A percentile compares a stretch with the other conserved stretches of the same genome.
Evolutionary conservation across 345 rosid genomes (phyloP).

Genomic region (Populus simonii): DNA sequence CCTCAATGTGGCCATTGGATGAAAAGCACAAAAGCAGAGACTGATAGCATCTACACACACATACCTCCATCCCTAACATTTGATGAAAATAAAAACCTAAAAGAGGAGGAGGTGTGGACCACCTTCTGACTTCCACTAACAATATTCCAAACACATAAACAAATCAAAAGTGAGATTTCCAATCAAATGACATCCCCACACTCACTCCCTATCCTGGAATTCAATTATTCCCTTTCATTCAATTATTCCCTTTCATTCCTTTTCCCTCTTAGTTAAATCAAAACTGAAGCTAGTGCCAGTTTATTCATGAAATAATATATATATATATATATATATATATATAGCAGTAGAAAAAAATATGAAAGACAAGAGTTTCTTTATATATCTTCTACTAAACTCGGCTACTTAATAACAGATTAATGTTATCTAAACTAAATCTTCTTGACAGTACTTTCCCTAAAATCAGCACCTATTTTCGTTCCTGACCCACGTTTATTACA

Average conservation of each 20-base stretch:
- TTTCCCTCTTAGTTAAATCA: slow-evolving; percentile 1
- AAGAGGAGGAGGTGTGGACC: slow-evolving; percentile 40
- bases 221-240: no score
- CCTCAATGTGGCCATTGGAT: slow-evolving; percentile 50
- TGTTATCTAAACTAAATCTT: slow-evolving; percentile 10
- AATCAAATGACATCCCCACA: slow-evolving; percentile 64
- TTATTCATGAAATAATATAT: slow-evolving; percentile 19
- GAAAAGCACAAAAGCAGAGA: slow-evolving; percentile 38
- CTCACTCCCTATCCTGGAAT: slow-evolving; percentile 40
- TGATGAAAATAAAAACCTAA: background rate
- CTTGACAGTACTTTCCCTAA: slow-evolving; percentile 1
- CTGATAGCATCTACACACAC: slow-evolving; percentile 21
- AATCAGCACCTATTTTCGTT: slow-evolving; percentile 23
- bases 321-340: background rate
- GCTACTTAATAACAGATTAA: slow-evolving; percentile 2
- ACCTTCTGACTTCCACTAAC: slow-evolving; percentile 85
- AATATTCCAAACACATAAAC: slow-evolving; percentile 76
- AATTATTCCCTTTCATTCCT: slow-evolving; percentile 22
- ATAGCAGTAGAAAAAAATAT: slow-evolving; percentile 19
- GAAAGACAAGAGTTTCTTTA: slow-evolving; percentile 31
- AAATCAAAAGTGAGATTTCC: slow-evolving; percentile 66
- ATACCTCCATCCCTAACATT: slow-evolving; percentile 14
- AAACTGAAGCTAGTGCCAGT: slow-evolving; percentile 37
- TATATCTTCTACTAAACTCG: slow-evolving; percentile 15
- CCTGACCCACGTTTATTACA: slow-evolving; percentile 20